Conservation (phyloP, 306 rosid genomes). For the Trichosanthes cucumerina region DNA sequence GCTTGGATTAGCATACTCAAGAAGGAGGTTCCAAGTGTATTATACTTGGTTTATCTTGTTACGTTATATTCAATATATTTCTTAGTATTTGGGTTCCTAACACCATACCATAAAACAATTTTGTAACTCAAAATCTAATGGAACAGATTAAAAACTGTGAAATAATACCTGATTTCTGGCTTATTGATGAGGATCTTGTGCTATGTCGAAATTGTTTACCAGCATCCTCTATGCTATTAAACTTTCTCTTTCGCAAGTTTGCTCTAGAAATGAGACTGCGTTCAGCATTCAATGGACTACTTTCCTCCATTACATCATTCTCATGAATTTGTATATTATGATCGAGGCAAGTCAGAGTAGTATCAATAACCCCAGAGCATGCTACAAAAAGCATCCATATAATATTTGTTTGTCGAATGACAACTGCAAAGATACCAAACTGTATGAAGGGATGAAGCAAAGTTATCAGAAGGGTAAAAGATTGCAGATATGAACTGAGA, state of each 20-base stretch:
- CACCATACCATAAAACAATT: background rate
- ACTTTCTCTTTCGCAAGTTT: slow-evolving; percentile 51
- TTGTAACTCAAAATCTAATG: background rate
- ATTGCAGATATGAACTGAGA: background rate
- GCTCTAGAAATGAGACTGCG: slow-evolving; percentile 16
- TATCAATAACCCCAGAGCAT: slow-evolving; percentile 55
- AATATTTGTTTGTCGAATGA: slow-evolving; percentile 81
- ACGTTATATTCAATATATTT: no score
- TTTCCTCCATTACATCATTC: slow-evolving; percentile 20
- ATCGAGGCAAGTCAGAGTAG: slow-evolving; percentile 25
- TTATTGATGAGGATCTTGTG: slow-evolving; percentile 19
- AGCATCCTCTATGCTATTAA: slow-evolving; percentile 14
- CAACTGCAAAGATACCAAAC: slow-evolving; percentile 68
- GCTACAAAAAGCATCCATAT: slow-evolving; percentile 81
- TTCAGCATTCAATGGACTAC: slow-evolving; percentile 15
- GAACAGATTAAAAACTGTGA: background rate
- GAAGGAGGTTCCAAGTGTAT: no score
- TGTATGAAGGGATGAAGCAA: slow-evolving; percentile 24
- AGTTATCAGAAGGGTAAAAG: slow-evolving; percentile 4
- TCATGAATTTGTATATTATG: slow-evolving; percentile 20
- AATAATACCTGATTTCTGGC: slow-evolving; percentile 40
- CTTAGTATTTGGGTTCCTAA: no score
- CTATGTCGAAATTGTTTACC: slow-evolving; percentile 12
- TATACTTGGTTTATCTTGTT: no score
- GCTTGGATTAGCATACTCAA: no score